phyloP scores from a whole-genome alignment of 495 filamentous ascomycete species.

The Xylaria acuta region DNA sequence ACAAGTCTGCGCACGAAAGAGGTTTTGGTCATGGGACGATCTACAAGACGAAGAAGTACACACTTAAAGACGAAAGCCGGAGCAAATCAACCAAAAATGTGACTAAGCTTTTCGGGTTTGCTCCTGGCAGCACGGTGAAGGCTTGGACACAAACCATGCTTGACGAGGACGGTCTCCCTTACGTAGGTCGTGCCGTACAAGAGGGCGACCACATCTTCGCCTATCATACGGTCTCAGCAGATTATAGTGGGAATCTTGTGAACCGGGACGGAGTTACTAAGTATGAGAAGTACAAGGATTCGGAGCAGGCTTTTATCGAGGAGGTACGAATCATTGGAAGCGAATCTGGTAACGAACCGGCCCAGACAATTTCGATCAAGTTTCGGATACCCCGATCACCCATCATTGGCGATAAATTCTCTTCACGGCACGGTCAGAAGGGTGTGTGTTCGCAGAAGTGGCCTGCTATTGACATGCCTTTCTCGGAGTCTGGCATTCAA shows the following conservation, averaged over 20 bases:
- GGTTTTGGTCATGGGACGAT: conserved; percentile 97
- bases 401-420: conserved; percentile 98
- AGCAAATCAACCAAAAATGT: conserved; percentile 61
- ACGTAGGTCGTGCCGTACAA: conserved; percentile 73
- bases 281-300: conserved; percentile 89
- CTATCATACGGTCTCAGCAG: conserved; percentile 83
- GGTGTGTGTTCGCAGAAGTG: conserved; percentile 97
- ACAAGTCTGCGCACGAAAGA: conserved; percentile 95
- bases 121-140: conserved; percentile 69
- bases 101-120: conserved; percentile 83
- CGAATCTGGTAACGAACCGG: conserved; percentile 80
- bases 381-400: conserved; percentile 88
- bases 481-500: conserved; percentile 95
- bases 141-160: conserved; percentile 70
- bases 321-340: conserved; percentile 89
- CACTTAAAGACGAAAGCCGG: conserved; percentile 73
- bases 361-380: conserved; percentile 87
- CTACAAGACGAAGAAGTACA: conserved; percentile 94
- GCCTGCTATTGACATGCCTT: conserved; percentile 94
- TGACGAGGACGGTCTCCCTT: conserved; percentile 85
- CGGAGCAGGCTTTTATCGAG: conserved; percentile 85
- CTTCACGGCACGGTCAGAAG: conserved; percentile 96
- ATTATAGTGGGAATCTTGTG: conserved; percentile 74
- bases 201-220: conserved; percentile 86
- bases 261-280: conserved; percentile 82